Evolutionary conservation across 768 basidiomycete genomes (phyloP).

Genomic region (Gymnopilus dilepis): DNA sequence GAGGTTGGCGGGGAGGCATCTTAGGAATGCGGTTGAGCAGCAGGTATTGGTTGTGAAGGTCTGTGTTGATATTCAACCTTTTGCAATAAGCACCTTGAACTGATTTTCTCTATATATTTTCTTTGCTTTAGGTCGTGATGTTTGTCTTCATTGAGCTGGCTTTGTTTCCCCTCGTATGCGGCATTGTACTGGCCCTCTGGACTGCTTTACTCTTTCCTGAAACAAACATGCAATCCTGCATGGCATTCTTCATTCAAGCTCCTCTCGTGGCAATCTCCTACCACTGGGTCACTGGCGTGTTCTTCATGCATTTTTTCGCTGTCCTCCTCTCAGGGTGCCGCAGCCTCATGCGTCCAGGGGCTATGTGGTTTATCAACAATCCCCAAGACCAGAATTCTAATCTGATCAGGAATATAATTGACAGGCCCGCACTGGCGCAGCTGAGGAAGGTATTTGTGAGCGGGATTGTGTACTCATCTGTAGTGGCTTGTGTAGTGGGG

Average conservation of each 20-base stretch:
- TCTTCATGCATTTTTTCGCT: conserved; percentile 93
- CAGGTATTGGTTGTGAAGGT: conserved; percentile 90
- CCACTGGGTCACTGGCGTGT: conserved; percentile 92
- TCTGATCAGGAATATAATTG: conserved; percentile 91
- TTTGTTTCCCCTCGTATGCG: conserved; percentile 88
- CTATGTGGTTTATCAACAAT: conserved; percentile 97
- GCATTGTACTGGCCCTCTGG: conserved; percentile 81
- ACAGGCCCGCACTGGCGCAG: conserved; percentile 81
- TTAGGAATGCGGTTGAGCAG: conserved; percentile 79
- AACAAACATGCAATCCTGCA: conserved; percentile 65
- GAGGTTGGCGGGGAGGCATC: conserved; percentile 68
- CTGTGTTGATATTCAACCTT: conserved; percentile 40
- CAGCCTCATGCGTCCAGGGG: conserved; percentile 83
- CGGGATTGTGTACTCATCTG: conserved; percentile 85
- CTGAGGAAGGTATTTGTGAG: conserved; percentile 86
- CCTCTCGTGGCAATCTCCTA: conserved; percentile 87
- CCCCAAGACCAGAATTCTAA: conserved; percentile 93
- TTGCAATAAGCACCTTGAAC: no score
- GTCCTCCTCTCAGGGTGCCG: conserved; percentile 82
- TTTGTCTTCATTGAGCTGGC: conserved; percentile 93
- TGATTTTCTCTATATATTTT: neutral
- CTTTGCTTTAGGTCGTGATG: conserved; percentile 69
- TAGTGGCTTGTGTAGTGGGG: conserved; percentile 80
- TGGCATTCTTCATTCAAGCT: conserved; percentile 70
- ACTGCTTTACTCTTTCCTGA: conserved; percentile 87